These are phyloP conservation scores for Polyporus tsugae DNA, from an alignment of 1,284 basidiomycete species.

Conservation along the genomic window DNA sequence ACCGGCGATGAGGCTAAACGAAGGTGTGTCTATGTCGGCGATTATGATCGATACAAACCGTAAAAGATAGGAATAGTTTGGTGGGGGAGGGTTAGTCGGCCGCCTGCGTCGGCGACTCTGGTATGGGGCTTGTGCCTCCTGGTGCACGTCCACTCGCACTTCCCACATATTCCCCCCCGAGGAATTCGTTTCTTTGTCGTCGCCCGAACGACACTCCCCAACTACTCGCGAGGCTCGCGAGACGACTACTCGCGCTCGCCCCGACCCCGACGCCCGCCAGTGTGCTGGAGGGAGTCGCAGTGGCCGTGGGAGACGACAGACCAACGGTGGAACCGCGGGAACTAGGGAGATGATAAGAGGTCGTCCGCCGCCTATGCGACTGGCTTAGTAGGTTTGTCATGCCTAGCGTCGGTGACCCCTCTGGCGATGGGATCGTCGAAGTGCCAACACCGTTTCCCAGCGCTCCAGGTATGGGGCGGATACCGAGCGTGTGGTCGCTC, in stretches of 20 bases:
- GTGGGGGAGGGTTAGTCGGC: background rate
- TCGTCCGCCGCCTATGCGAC: constrained; percentile 53
- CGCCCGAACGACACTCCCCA: constrained; percentile 72
- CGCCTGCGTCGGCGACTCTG: constrained; percentile 21
- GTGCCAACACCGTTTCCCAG: constrained; percentile 9
- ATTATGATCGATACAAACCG: background rate
- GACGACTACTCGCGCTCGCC: constrained; percentile 48
- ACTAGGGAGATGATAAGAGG: constrained; percentile 60
- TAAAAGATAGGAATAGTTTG: background rate
- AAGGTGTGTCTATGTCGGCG: background rate
- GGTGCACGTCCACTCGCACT: constrained; percentile 16
- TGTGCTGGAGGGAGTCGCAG: constrained; percentile 28
- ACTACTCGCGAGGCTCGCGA: constrained; percentile 71
- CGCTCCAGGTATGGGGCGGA: constrained; percentile 15
- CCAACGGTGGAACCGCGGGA: constrained; percentile 49
- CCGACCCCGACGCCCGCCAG: constrained; percentile 24
- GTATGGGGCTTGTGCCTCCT: constrained; percentile 30
- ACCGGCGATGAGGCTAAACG: background rate
- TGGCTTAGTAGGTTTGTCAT: constrained; percentile 53
- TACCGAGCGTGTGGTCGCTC: constrained; percentile 21
- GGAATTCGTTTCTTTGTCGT: constrained; percentile 51
- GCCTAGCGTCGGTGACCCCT: constrained; percentile 64
- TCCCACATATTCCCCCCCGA: constrained; percentile 15
- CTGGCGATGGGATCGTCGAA: constrained; percentile 59
- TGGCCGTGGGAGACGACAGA: constrained; percentile 34